Percentiles rank a stretch among this genome's conserved stretches.
These are phyloP conservation scores for Tillandsia fasciculata DNA, from an alignment of 176 grass and related monocot species.

Conservation along the genomic window DNA sequence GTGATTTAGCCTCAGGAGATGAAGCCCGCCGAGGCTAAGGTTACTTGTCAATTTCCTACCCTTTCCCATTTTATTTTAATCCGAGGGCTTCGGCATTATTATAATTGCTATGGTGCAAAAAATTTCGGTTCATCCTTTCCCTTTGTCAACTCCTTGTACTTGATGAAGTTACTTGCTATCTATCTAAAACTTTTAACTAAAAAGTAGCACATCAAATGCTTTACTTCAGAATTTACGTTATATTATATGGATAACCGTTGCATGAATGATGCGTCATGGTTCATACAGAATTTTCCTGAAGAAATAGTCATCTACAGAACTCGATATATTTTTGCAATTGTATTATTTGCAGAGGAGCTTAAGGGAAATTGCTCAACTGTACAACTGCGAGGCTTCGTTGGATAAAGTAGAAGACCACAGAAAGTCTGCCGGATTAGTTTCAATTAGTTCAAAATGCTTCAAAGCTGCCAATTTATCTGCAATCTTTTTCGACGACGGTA, in stretches of 20 bases:
- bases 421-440: slow-evolving; percentile 43
- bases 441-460: slow-evolving; percentile 70
- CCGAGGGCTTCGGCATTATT: too few relatives aligned
- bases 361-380: slow-evolving; percentile 72
- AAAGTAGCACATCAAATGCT: background rate
- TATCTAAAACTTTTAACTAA: too few relatives aligned
- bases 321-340: slow-evolving; percentile 7
- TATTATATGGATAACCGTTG: background rate
- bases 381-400: slow-evolving; percentile 52
- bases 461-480: slow-evolving; percentile 65
- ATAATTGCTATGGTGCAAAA: too few relatives aligned
- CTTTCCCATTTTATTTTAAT: too few relatives aligned
- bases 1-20: too few relatives aligned
- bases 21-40: too few relatives aligned
- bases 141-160: too few relatives aligned
- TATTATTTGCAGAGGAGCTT: slow-evolving; percentile 64
- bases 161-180: background rate
- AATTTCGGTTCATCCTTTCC: too few relatives aligned
- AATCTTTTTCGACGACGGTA: slow-evolving; percentile 67
- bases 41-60: too few relatives aligned
- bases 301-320: background rate
- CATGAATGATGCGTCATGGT: background rate
- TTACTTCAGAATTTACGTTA: background rate
- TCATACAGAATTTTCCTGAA: background rate
- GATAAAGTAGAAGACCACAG: slow-evolving; percentile 62